These are phyloP conservation scores for Wickerhamomyces silvicola DNA, from an alignment of 805 yeast genomes.

Conservation along the genomic window DNA sequence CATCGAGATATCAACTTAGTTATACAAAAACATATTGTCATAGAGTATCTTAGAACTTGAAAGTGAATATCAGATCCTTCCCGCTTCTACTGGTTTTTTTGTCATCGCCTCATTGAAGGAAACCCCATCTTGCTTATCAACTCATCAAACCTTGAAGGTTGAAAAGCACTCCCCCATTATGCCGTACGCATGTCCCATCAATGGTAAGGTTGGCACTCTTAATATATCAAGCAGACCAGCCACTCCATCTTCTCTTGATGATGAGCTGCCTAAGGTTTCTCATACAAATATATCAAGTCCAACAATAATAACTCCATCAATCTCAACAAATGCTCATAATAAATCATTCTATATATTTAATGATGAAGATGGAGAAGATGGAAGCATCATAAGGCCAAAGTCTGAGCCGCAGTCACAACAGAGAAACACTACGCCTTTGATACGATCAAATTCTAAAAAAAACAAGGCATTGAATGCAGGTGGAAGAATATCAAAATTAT, in stretches of 20 bases:
- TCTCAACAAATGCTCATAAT: no score
- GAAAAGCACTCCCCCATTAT: conserved; percentile 3
- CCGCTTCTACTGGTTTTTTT: no score
- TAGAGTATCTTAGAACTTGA: no score
- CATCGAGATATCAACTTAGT: no score
- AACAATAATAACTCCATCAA: conserved; percentile 2
- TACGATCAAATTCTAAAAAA: conserved; percentile 9
- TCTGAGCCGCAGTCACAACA: neutral
- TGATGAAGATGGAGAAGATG: conserved; percentile 16
- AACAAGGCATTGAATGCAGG: conserved; percentile 10
- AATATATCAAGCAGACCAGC: conserved; percentile 4
- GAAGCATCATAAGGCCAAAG: neutral
- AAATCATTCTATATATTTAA: conserved; percentile 13
- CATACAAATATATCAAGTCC: conserved; percentile 1
- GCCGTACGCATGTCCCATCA: conserved; percentile 25
- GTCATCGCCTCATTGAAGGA: no score
- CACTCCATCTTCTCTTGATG: no score
- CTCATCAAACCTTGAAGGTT: neutral
- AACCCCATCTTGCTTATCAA: no score
- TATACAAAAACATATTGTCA: no score
- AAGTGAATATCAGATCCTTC: no score
- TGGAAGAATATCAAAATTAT: conserved; percentile 23
- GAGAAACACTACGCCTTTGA: conserved; percentile 2
- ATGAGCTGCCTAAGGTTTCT: neutral
- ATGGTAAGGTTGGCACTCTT: conserved; percentile 13